Conservation (phyloP, 345 rosid species). For the Anastatica hierochuntica region DNA sequence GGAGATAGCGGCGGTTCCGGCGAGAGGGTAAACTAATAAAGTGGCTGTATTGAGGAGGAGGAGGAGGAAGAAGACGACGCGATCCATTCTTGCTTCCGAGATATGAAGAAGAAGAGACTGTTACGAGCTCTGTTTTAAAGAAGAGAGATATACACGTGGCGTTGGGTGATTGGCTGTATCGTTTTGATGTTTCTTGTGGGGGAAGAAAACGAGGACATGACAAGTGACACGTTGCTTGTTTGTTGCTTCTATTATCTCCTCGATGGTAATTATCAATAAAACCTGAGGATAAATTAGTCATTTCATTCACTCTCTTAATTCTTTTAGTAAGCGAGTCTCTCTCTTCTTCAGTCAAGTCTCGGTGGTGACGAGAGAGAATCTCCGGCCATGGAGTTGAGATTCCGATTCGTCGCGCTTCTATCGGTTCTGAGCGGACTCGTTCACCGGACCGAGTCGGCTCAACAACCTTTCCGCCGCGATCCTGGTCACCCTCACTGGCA, state of each 20-base stretch:
- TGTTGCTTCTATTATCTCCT: too few species aligned
- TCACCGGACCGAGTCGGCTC: slow-evolving; percentile 41
- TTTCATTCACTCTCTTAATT: too few species aligned
- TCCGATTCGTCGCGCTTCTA: slow-evolving; percentile 5
- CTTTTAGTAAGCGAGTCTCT: too few species aligned
- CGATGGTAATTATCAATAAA: too few species aligned
- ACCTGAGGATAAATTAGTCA: too few species aligned
- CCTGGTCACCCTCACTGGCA: slow-evolving; percentile 98
- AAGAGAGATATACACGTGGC: slow-evolving; percentile 13
- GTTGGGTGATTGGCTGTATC: background rate
- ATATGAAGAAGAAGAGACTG: slow-evolving; percentile 2
- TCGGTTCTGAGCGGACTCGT: slow-evolving; percentile 31
- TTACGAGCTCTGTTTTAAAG: slow-evolving; percentile 15
- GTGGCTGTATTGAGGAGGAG: slow-evolving; percentile 24
- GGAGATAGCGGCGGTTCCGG: background rate
- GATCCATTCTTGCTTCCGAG: slow-evolving; percentile 21
- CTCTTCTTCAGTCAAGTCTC: slow-evolving; percentile 13
- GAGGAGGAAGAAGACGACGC: slow-evolving; percentile 22
- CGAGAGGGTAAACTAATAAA: background rate
- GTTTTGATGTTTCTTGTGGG: too few species aligned
- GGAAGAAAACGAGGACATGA: slow-evolving; percentile 10
- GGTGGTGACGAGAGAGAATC: slow-evolving; percentile 18
- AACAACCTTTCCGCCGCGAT: slow-evolving; percentile 75
- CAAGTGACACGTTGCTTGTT: slow-evolving; percentile 28
- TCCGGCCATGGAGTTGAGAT: slow-evolving; percentile 31